Evolutionary conservation across 148 eudicot species (phyloP).

Genomic region (Heliosperma pusillum): DNA sequence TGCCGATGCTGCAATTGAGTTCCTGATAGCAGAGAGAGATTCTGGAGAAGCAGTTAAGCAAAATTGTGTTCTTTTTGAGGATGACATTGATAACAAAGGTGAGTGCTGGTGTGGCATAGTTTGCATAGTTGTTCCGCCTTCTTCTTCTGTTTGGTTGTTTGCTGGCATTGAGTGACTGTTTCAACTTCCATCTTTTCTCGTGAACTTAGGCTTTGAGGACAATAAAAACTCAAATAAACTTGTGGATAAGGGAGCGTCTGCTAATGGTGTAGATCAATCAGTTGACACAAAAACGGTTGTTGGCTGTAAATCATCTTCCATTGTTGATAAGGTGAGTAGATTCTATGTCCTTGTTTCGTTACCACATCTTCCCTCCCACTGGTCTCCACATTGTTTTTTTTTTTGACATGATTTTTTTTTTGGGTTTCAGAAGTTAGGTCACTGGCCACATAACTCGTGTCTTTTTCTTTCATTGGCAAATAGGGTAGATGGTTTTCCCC

Average conservation of each 20-base stretch:
- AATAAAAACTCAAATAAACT: slow-evolving; percentile 26
- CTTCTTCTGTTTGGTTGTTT: not conserved
- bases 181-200: not conserved
- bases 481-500: not conserved
- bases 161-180: not conserved
- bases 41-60: slow-evolving; percentile 37
- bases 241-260: slow-evolving; percentile 13
- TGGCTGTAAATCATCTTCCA: slow-evolving; percentile 24
- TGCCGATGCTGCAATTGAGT: slow-evolving; percentile 70
- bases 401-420: not conserved
- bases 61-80: slow-evolving; percentile 24
- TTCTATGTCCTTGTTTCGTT: slow-evolving; percentile 4
- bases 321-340: slow-evolving; percentile 56
- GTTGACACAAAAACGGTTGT: slow-evolving; percentile 26
- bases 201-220: slow-evolving; percentile 29
- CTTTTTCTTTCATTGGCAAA: not conserved
- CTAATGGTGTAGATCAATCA: slow-evolving; percentile 29
- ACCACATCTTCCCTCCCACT: not conserved
- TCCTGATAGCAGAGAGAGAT: slow-evolving; percentile 60
- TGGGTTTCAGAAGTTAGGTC: not conserved
- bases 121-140: not conserved
- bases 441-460: not conserved
- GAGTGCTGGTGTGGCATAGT: slow-evolving; percentile 32
- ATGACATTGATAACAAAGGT: slow-evolving; percentile 37
- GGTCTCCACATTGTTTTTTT: not conserved